These are phyloP conservation scores for Morella rubra DNA, from an alignment of 306 rosid species.

Conservation along the genomic window DNA sequence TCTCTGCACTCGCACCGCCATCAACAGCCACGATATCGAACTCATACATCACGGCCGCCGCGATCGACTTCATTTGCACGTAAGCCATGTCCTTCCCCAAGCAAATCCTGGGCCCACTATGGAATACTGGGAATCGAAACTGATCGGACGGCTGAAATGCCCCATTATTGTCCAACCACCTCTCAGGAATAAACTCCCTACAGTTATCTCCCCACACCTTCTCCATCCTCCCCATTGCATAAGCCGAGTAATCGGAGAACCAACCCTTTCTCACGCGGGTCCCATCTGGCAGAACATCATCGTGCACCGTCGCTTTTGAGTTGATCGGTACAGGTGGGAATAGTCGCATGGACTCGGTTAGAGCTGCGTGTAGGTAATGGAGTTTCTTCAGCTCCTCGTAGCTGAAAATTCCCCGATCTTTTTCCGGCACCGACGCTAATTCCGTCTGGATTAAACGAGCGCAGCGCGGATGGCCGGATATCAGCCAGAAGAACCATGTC, in stretches of 20 bases:
- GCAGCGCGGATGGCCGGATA: constrained; percentile 12
- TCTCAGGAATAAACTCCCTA: constrained; percentile 28
- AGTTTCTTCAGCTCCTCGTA: constrained; percentile 24
- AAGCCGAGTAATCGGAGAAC: constrained; percentile 27
- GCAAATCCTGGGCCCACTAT: constrained; percentile 33
- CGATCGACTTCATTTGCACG: constrained; percentile 34
- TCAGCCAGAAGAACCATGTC: constrained; percentile 35
- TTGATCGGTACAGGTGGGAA: constrained; percentile 29
- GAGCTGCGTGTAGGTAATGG: constrained; percentile 22
- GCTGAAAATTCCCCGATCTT: neutral
- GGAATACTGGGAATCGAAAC: constrained; percentile 26
- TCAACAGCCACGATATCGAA: constrained; percentile 18
- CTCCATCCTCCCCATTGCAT: constrained; percentile 33
- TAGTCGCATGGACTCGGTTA: constrained; percentile 27
- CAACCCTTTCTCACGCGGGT: constrained; percentile 18
- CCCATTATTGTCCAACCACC: constrained; percentile 28
- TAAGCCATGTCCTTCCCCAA: constrained; percentile 37
- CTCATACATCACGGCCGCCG: constrained; percentile 23
- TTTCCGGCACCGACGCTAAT: neutral
- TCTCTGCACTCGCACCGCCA: no score
- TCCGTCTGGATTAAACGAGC: constrained; percentile 12
- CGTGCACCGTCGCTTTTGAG: constrained; percentile 19
- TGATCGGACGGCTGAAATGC: constrained; percentile 13
- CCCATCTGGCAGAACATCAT: constrained; percentile 34
- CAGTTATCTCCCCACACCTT: constrained; percentile 31